Base-by-base conservation (phyloP, 305 asterid genomes). In the Ajuga reptans region DNA sequence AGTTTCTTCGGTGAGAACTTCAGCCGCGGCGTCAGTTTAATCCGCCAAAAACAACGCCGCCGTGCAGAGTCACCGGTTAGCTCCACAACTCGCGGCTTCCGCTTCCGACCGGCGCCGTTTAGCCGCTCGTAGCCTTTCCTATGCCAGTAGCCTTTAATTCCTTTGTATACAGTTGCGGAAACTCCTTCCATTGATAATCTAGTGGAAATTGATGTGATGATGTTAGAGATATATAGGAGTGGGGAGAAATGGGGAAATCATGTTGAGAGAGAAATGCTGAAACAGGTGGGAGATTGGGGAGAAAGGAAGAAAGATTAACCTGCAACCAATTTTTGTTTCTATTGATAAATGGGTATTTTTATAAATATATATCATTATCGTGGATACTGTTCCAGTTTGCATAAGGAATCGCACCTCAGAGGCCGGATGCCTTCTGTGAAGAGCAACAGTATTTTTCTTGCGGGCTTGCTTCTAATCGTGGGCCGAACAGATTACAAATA, bases 91-190 rank as follows among this genome's bases (percentile, higher is more conserved):
- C 67, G 76, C 61, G 55, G 4, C 57, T 73, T 81, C 4, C 76
- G 52, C 21, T 57, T 72, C 29, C 79, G 71, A 42, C 81, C 74
- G 60, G 55, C 39, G 71, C 31, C 52, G 71, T 63, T 70, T 10
- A 87, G 64, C 46, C 87, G 84, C 69, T 79, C 68, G 83, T 87
- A 87, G 63, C 86, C 81, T 54, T 56, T 82, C 65, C 84, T 21
- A 59, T 82, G 78, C 94, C 89, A 87, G 89, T 82, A 84, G 3
- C 84, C 77, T 68, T 36, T 79, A 68, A 85, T 69, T 68, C 84
- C 84, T 59, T 60, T 74, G 79, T 56, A 64, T 2, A 75, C 66
- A 0, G 72, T 14, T 4, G 57, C 64, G 0, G 84, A 65, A 56
- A 69, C 61, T 3, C 84, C 80, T 61, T 85, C 87, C 87, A 85